Evolutionary conservation across 345 rosid species (phyloP).

Genomic region (Sisymbrium irio): DNA sequence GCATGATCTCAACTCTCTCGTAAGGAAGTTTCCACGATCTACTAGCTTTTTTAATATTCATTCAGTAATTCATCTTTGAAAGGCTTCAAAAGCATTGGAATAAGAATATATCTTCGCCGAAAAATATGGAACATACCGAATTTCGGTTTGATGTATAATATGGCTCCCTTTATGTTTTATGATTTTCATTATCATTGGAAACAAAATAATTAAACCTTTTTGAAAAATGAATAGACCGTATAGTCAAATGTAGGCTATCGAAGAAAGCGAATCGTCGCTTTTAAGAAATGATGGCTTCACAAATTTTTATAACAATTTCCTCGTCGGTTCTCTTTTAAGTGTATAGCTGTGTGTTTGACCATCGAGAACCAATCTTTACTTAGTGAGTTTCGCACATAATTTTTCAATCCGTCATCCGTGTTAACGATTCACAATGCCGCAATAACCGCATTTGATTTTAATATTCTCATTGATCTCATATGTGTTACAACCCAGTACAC

Average conservation of each 20-base stretch:
- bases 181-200: not conserved
- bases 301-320: not conserved
- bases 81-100: not conserved
- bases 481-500: slow-evolving; percentile 27
- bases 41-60: not conserved
- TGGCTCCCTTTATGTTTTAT: not conserved
- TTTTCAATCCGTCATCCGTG: not conserved
- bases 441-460: not conserved
- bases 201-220: not conserved
- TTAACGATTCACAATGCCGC: slow-evolving; percentile 12
- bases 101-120: slow-evolving; percentile 9
- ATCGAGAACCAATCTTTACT: slow-evolving; percentile 23
- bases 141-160: not conserved
- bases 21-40: slow-evolving; percentile 20
- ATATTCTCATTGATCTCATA: slow-evolving; percentile 8
- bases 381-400: not conserved
- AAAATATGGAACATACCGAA: not conserved
- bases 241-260: slow-evolving; percentile 26
- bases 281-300: slow-evolving; percentile 16
- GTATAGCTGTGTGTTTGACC: slow-evolving; percentile 34
- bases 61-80: not conserved
- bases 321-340: not conserved
- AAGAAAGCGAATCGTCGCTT: slow-evolving; percentile 30
- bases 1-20: not conserved
- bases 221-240: slow-evolving; percentile 5